Evolutionary conservation across 108 stramenopile species (phyloP).

Genomic region (Pseudonitzschia delicatissima): DNA sequence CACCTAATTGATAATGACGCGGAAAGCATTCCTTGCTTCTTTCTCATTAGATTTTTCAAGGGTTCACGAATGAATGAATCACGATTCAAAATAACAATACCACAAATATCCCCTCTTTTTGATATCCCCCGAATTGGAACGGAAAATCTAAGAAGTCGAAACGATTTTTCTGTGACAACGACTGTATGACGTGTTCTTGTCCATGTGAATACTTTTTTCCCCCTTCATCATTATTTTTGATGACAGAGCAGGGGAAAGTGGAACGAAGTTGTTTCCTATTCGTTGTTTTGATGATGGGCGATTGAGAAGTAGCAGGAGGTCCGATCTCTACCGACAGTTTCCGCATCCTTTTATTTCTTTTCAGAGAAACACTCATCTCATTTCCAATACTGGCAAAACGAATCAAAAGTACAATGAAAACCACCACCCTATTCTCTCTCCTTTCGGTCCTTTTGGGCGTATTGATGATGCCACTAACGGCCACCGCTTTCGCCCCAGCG

Average conservation of each 20-base stretch:
- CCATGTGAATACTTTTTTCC: background rate
- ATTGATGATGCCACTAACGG: background rate
- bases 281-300: background rate
- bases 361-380: too few species aligned
- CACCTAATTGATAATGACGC: too few species aligned
- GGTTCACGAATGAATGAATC: too few species aligned
- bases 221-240: background rate
- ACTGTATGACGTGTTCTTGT: background rate
- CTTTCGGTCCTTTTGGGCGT: background rate
- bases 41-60: too few species aligned
- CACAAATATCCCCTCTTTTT: too few species aligned
- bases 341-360: too few species aligned
- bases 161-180: background rate
- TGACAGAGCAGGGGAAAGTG: background rate
- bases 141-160: too few species aligned
- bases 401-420: slow-evolving; percentile 4
- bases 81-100: too few species aligned
- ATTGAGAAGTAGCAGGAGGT: background rate
- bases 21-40: too few species aligned
- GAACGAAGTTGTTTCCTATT: background rate
- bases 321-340: too few species aligned
- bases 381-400: too few species aligned
- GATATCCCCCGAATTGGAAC: too few species aligned
- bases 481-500: background rate
- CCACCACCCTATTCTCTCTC: background rate